Conservation (phyloP, 140 eudicot genomes). For the Erigeron philadelphicus region DNA sequence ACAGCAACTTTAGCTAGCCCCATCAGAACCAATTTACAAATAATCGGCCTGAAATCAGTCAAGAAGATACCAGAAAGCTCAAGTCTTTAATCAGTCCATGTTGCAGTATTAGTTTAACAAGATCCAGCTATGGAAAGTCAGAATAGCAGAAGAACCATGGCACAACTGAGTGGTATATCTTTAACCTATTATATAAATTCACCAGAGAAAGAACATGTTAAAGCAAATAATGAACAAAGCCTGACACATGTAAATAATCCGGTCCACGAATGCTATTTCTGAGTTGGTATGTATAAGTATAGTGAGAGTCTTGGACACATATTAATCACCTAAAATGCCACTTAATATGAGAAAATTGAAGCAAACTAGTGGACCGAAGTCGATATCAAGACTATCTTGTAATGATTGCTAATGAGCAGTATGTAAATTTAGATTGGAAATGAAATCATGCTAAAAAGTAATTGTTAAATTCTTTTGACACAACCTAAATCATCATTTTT, state of each 20-base stretch:
- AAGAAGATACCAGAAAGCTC: background rate
- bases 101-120: background rate
- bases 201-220: background rate
- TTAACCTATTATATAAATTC: background rate
- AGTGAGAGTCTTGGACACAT: background rate
- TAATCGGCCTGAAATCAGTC: constrained; percentile 2
- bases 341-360: background rate
- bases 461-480: background rate
- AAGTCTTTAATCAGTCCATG: constrained; percentile 6
- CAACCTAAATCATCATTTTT: background rate
- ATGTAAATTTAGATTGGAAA: no score
- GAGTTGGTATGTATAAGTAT: background rate
- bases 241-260: background rate
- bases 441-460: no score
- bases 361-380: background rate
- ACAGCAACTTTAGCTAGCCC: background rate
- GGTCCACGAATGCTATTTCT: background rate
- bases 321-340: background rate
- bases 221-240: background rate
- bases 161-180: background rate
- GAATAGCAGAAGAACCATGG: background rate
- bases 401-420: no score
- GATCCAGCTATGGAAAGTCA: background rate
- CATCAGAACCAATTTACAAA: constrained; percentile 11
- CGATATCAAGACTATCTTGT: no score